Base-by-base conservation (phyloP, 2,329 filamentous ascomycete genomes). In the Aspergillus felis region DNA sequence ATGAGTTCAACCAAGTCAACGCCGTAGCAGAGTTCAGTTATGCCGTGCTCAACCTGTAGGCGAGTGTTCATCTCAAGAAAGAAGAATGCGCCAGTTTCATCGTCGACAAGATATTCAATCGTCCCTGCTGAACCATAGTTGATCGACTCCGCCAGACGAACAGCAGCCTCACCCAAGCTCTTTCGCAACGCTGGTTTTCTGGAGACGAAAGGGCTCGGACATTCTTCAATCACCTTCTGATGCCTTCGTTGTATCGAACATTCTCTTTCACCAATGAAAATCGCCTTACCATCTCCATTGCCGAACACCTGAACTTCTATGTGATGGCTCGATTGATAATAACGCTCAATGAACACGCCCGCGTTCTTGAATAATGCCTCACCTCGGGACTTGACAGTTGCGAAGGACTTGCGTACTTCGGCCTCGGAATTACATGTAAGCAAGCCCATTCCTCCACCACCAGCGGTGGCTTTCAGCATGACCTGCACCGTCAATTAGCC, bases 221-320 rank as follows among this genome's bases (percentile, higher is more conserved):
- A 92, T 74, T 96, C 92, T 71, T 96, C 92, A 24, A 96, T 82
- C 46, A 96, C 89, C 77, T 96, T 96, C 71, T 96, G 92, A 70
- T 96, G 91, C 44, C 92, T 79, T 61, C 92, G 80, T 75, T 96
- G 92, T 12, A 96, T 83, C 53, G 89, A 93, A 75, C 92, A 96
- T 71, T 96, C 92, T 56, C 92, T 82, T 76, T 96, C 92, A 22
- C 91, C 91, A 29, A 96, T 84, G n/a, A 89, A 87, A 9, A 96
- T 87, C 17, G 88, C 91, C 69, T 89, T 85, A 1, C 91, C 91
- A 64, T 86, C 81, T 53, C 86, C 86, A 69, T 96, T 92, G 47
- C 91, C 92, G 73, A 96, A 94, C 17, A 96, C 84, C 71, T 96
- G 92, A 4, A 96, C 90, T 74, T 96, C 92, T 57, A 96, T 90